phyloP scores from a whole-genome alignment of 768 basidiomycete genomes.

The Russula ochroleuca region DNA sequence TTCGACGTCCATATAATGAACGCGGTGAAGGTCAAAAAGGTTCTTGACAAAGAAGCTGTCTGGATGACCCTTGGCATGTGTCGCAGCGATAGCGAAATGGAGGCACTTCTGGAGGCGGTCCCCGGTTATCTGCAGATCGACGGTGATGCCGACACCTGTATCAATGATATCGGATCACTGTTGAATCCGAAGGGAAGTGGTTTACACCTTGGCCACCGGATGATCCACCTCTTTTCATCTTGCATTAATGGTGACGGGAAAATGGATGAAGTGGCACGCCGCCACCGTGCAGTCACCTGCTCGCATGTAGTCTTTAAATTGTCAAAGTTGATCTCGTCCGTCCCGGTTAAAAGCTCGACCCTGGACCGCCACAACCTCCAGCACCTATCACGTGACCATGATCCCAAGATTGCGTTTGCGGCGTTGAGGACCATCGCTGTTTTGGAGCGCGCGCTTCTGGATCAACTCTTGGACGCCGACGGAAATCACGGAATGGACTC shows the following conservation, averaged over 20 bases:
- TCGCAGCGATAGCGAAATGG: not conserved
- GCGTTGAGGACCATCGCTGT: constrained; percentile 7
- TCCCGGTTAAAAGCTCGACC: not conserved
- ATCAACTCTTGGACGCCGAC: not conserved
- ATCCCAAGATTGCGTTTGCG: constrained; percentile 6
- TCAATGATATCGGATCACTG: constrained; percentile 6
- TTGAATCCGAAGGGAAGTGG: not conserved
- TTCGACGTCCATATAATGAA: not conserved
- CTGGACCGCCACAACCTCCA: not conserved
- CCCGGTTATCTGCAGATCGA: not conserved
- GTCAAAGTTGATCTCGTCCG: not conserved
- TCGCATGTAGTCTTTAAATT: constrained; percentile 15
- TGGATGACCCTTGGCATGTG: not conserved
- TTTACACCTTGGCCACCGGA: not conserved
- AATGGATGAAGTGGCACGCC: constrained; percentile 12
- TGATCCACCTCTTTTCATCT: constrained; percentile 6
- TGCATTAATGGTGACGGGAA: constrained; percentile 9
- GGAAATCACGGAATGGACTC: not conserved
- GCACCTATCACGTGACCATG: constrained; percentile 5
- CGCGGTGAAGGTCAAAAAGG: not conserved
- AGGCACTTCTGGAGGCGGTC: not conserved
- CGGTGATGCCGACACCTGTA: not conserved
- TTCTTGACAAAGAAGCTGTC: not conserved
- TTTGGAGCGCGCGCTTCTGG: constrained; percentile 1
- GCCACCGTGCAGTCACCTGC: constrained; percentile 17